Evolutionary conservation across 192 early-diverging fungal genomes (phyloP).

Genomic region (Endogone sp.): DNA sequence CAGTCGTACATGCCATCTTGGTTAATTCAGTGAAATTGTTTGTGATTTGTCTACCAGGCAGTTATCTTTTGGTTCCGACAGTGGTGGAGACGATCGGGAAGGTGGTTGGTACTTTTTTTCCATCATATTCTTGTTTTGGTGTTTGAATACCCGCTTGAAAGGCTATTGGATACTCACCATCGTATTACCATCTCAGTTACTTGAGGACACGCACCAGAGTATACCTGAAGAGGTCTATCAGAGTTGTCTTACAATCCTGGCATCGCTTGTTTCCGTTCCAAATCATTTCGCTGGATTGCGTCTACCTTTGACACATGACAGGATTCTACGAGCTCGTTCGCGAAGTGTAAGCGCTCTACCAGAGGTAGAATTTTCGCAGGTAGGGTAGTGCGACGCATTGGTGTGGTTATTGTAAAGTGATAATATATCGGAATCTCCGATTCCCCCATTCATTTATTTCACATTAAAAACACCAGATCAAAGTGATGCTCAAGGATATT

Average conservation of each 20-base stretch:
- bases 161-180: neutral
- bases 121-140: too few species aligned
- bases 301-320: neutral
- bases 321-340: neutral
- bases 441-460: neutral
- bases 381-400: too few species aligned
- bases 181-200: neutral
- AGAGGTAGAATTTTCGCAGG: neutral
- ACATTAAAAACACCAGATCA: slow-evolving; percentile 12
- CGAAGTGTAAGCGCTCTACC: neutral
- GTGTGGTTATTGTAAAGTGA: too few species aligned
- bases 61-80: slow-evolving; percentile 56
- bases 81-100: slow-evolving; percentile 59
- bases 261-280: slow-evolving; percentile 28
- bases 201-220: slow-evolving; percentile 15
- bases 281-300: slow-evolving; percentile 22
- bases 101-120: slow-evolving; percentile 37
- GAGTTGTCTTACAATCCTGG: slow-evolving; percentile 42
- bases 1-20: slow-evolving; percentile 63
- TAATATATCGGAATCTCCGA: neutral
- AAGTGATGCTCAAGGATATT: slow-evolving; percentile 27
- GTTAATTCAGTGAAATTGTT: slow-evolving; percentile 67
- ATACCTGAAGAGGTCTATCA: slow-evolving; percentile 34
- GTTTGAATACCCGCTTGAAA: too few species aligned
- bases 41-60: slow-evolving; percentile 61